Conservation (phyloP, 192 early-diverging fungal species). For the Chytriomyces sp. region DNA sequence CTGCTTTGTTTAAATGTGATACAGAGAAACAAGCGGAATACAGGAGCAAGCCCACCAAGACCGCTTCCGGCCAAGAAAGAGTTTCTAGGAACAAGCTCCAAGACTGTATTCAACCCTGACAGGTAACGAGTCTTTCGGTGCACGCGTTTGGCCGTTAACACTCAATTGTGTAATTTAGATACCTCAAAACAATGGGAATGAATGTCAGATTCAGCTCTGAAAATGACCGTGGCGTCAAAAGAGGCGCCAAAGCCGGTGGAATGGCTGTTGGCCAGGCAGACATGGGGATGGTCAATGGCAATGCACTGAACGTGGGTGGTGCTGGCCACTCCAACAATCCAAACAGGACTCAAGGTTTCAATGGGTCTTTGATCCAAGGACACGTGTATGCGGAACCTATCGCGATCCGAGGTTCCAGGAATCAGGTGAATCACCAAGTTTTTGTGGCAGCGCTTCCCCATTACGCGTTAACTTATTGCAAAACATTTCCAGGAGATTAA, state of each 20-base stretch:
- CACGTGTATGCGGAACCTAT: constrained; percentile 53
- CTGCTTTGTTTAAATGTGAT: not conserved
- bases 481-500: constrained; percentile 28
- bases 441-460: not conserved
- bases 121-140: constrained; percentile 18
- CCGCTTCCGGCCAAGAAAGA: constrained; percentile 18
- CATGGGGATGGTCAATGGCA: constrained; percentile 6
- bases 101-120: constrained; percentile 46
- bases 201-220: constrained; percentile 44
- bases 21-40: not conserved
- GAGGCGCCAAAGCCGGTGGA: not conserved
- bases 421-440: not conserved
- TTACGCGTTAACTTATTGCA: not conserved
- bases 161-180: constrained; percentile 23
- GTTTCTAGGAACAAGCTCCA: constrained; percentile 32
- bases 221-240: not conserved
- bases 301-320: not conserved
- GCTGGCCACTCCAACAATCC: not conserved
- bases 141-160: not conserved
- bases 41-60: constrained; percentile 11
- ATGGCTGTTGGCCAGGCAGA: constrained; percentile 10
- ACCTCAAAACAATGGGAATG: constrained; percentile 47
- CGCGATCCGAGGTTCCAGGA: constrained; percentile 36
- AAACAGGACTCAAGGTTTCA: not conserved
- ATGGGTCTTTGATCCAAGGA: constrained; percentile 26